Base-by-base conservation (phyloP, 352 stramenopile species). In the Phytophthora sp. region DNA sequence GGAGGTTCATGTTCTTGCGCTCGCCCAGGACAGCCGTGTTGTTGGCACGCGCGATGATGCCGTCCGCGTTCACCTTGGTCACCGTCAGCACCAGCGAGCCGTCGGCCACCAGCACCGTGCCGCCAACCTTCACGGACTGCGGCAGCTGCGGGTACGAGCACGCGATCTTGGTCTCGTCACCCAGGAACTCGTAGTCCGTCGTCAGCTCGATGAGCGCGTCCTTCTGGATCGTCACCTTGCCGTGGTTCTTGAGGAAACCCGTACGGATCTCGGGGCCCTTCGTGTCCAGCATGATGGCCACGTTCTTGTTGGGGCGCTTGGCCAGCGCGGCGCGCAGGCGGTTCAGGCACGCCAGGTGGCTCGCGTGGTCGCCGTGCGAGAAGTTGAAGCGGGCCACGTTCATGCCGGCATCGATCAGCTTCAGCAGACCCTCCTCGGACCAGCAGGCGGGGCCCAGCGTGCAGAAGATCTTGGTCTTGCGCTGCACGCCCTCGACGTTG, bases 381-480 rank as follows among this genome's bases (percentile, higher is more conserved):
- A 99, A 99, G 79, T 99, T 99, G 54, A 99, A 83, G 35, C 97
- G 85, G 76, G 98, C 98, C 12, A 99, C 84, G 61, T 94, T 96
- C 92, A 99, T 98, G 64, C 97, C 96, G 42, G 73, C 76, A 57
- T 89, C 79, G 45, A 89, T 85, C 35, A 89, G 68, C 39, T 91
- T 53, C 20, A 94, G 92, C 28, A 99, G 82, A 43, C 71, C 94
- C 43, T 97, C 88, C 28, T 98, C 92, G 31, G 88, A 89, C 95
- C 96, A 98, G 65, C 84, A 96, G 23, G 87, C 67, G 23, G 89
- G 89, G 27, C 89, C 89, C 34, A 97, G 73, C 24, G 89, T 97
- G 62, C 86, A 94, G 38, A 97, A 74, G 62, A 97, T 94, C 76
- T 96, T 96, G 54, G 89, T 95, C 66, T 87, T 87, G 48, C 48